These are phyloP conservation scores for Bertia moriformis DNA, from an alignment of 2,329 filamentous ascomycete genomes.

Conservation along the genomic window DNA sequence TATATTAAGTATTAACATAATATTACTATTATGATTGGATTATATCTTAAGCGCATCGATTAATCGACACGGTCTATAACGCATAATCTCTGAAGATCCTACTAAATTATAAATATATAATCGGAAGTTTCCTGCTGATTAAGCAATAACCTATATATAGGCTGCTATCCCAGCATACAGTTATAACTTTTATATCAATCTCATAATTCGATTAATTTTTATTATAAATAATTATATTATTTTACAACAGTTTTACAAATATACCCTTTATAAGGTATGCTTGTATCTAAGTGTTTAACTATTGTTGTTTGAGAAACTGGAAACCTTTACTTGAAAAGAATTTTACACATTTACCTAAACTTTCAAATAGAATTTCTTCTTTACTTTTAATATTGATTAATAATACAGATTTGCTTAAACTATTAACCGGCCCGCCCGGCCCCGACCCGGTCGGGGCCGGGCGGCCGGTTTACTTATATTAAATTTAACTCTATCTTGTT, in stretches of 20 bases:
- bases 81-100: conserved; percentile 5
- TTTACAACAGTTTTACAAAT: conserved; percentile 4
- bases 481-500: conserved; percentile 2
- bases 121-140: conserved; percentile 5
- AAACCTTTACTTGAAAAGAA: conserved; percentile 3
- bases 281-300: conserved; percentile 3
- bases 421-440: no score
- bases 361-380: conserved; percentile 2
- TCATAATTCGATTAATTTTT: conserved; percentile 4
- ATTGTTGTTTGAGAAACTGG: conserved; percentile 3
- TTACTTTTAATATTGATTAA: conserved; percentile 2
- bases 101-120: conserved; percentile 3
- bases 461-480: conserved; percentile 2
- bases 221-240: conserved; percentile 5
- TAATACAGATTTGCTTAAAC: conserved; percentile 2
- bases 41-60: conserved; percentile 3
- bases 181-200: conserved; percentile 4
- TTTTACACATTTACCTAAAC: conserved; percentile 3
- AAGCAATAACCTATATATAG: conserved; percentile 4
- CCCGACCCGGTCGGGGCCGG: no score
- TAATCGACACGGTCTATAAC: conserved; percentile 3
- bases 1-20: conserved; percentile 1
- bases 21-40: conserved; percentile 3
- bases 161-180: conserved; percentile 2
- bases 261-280: conserved; percentile 3